phyloP scores from a whole-genome alignment of 345 rosid genomes.

The Aegle marmelos region DNA sequence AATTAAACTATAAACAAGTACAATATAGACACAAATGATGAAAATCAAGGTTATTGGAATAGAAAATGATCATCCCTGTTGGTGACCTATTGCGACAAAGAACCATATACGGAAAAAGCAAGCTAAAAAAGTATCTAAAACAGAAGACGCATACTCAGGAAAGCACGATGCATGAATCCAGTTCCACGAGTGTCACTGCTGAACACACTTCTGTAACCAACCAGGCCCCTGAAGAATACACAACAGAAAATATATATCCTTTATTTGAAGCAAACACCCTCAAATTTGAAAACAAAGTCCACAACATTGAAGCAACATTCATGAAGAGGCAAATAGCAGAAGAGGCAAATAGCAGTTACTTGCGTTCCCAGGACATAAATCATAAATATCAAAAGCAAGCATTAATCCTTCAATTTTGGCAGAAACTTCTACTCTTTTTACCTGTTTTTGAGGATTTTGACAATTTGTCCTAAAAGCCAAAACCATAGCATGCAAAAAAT shows the following conservation, averaged over 20 bases:
- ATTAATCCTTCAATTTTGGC: not conserved
- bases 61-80: not conserved
- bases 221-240: slow-evolving; percentile 70
- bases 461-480: not conserved
- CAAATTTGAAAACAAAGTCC: not conserved
- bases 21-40: not conserved
- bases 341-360: not conserved
- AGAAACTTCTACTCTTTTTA: not conserved
- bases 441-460: not conserved
- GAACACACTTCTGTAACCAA: slow-evolving; percentile 97
- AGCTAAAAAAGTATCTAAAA: slow-evolving; percentile 5
- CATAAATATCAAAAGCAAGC: not conserved
- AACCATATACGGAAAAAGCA: not conserved
- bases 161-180: slow-evolving; percentile 99
- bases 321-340: not conserved
- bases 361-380: not conserved
- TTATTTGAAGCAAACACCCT: not conserved
- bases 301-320: not conserved
- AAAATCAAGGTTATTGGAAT: not conserved
- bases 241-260: not conserved
- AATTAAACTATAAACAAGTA: not conserved
- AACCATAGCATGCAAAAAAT: not conserved
- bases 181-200: slow-evolving; percentile 98
- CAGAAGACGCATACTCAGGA: slow-evolving; percentile 57
- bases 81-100: not conserved